phyloP scores from a whole-genome alignment of 768 basidiomycete genomes.

The Scleroderma bovista region DNA sequence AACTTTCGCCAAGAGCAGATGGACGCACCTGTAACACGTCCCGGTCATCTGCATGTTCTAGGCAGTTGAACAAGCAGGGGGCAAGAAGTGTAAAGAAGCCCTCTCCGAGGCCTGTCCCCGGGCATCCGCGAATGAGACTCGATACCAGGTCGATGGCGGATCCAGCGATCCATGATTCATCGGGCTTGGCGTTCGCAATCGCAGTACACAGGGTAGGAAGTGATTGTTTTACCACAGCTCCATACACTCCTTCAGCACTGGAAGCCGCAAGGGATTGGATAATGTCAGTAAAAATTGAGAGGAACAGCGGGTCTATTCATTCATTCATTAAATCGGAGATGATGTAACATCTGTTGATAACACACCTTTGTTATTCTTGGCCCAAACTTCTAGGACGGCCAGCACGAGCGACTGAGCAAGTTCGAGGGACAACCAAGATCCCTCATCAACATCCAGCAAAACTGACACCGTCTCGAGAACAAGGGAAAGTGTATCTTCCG shows the following conservation, averaged over 20 bases:
- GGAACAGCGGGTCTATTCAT: slow-evolving; percentile 76
- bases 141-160: slow-evolving; percentile 81
- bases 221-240: slow-evolving; percentile 64
- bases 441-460: slow-evolving; percentile 67
- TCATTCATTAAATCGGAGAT: not conserved
- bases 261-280: slow-evolving; percentile 65
- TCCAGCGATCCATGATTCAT: slow-evolving; percentile 70
- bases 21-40: slow-evolving; percentile 67
- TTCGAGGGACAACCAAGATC: slow-evolving; percentile 65
- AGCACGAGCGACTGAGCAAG: slow-evolving; percentile 61
- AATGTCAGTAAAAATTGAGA: slow-evolving; percentile 81
- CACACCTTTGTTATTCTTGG: slow-evolving; percentile 78
- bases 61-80: slow-evolving; percentile 64
- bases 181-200: slow-evolving; percentile 49
- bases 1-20: not conserved
- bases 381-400: slow-evolving; percentile 77
- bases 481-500: slow-evolving; percentile 85
- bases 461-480: slow-evolving; percentile 83
- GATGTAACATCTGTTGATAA: not conserved
- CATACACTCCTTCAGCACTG: slow-evolving; percentile 54
- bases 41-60: slow-evolving; percentile 73
- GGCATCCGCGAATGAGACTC: slow-evolving; percentile 64
- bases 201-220: slow-evolving; percentile 68
- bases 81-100: slow-evolving; percentile 77
- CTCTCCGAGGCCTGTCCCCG: slow-evolving; percentile 60